Evolutionary conservation across 2,329 filamentous ascomycete species (phyloP).

Genomic region (Stenocarpella maydis): DNA sequence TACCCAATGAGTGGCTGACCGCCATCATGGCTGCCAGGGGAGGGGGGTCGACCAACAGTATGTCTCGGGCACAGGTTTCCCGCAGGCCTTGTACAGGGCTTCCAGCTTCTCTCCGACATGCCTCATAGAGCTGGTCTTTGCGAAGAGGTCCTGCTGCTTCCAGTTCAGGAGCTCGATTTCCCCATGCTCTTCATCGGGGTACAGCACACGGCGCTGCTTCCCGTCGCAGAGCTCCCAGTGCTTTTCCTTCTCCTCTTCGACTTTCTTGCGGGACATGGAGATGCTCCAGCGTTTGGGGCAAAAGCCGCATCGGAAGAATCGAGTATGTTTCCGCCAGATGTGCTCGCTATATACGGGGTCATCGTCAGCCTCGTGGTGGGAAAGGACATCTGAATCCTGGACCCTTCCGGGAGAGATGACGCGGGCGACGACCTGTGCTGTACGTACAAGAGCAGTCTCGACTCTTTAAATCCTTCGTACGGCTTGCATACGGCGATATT

Average conservation of each 20-base stretch:
- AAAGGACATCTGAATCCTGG: no score
- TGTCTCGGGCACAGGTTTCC: neutral
- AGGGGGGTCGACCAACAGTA: conserved; percentile 5
- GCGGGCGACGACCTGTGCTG: no score
- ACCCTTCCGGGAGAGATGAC: neutral
- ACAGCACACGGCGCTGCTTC: neutral
- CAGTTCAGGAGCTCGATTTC: neutral
- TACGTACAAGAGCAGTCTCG: neutral
- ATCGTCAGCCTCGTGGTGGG: neutral
- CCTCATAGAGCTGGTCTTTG: neutral
- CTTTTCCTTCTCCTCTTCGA: neutral
- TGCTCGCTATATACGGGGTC: neutral
- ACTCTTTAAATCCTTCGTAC: neutral
- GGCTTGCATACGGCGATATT: neutral
- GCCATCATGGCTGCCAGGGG: neutral
- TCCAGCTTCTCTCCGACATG: neutral
- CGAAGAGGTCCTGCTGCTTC: conserved; percentile 5
- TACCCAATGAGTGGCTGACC: neutral
- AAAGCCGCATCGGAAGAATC: neutral
- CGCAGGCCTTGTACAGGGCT: conserved; percentile 3
- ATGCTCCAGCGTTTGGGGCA: neutral
- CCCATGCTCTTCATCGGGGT: neutral
- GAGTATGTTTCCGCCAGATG: conserved; percentile 12
- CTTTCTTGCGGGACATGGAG: neutral
- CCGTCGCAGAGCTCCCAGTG: neutral